Evolutionary conservation across 2,329 filamentous ascomycete species (phyloP).

Genomic region (Sporothrix phasma): DNA sequence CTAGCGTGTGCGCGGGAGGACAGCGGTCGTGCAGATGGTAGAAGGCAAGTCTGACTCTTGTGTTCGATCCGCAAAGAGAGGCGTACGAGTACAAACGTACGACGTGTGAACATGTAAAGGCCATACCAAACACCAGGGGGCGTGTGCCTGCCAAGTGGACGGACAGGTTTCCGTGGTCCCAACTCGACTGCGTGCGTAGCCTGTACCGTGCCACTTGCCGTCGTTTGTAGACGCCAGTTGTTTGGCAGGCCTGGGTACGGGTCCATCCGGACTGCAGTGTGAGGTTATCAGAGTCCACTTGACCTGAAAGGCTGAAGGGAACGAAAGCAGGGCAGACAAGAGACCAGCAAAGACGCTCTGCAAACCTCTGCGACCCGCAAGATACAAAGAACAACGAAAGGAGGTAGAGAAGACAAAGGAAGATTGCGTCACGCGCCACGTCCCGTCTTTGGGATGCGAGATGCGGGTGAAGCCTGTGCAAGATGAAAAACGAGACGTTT

Average conservation of each 20-base stretch:
- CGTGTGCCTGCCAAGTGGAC: neutral
- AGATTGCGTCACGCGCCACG: neutral
- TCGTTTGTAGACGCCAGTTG: neutral
- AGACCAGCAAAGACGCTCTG: neutral
- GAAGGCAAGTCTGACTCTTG: neutral
- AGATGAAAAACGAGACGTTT: neutral
- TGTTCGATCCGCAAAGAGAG: neutral
- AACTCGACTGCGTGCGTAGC: neutral
- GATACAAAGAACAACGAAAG: neutral
- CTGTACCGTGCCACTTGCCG: neutral
- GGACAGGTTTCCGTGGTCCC: neutral
- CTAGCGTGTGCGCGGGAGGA: neutral
- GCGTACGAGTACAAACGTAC: too few relatives aligned
- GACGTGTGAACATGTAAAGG: too few relatives aligned
- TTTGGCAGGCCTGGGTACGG: constrained; percentile 1
- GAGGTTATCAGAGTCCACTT: neutral
- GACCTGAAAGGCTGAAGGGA: neutral
- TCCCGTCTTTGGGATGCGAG: neutral
- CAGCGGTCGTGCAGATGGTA: neutral
- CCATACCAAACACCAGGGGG: neutral
- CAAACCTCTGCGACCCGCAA: neutral
- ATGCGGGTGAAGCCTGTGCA: neutral
- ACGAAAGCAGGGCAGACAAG: neutral
- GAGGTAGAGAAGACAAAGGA: neutral
- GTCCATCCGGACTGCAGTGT: neutral